phyloP scores from a whole-genome alignment of 2,329 filamentous ascomycete genomes.

The Microcyclospora pomicola region DNA sequence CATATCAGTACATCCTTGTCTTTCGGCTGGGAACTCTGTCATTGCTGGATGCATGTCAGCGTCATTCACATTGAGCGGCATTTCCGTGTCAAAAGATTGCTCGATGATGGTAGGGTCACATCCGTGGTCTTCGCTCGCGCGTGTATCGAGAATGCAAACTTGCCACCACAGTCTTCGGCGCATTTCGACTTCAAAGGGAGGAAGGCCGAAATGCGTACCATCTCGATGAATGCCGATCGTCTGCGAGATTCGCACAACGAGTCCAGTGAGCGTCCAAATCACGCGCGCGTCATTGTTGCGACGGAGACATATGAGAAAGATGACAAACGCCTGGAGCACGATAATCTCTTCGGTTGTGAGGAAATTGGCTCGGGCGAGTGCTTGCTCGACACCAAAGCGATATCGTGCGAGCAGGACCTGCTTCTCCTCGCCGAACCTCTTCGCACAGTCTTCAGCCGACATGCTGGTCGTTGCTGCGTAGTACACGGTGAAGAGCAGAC shows the following conservation, averaged over 20 bases:
- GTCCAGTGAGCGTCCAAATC: constrained; percentile 46
- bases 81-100: constrained; percentile 46
- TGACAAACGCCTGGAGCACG: constrained; percentile 47
- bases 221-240: constrained; percentile 48
- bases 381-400: constrained; percentile 50
- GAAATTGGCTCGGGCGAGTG: constrained; percentile 48
- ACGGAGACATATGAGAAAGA: constrained; percentile 46
- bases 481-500: constrained; percentile 49
- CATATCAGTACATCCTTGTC: constrained; percentile 44
- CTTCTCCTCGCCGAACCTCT: constrained; percentile 39
- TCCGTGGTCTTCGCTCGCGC: constrained; percentile 50
- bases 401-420: constrained; percentile 38
- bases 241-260: constrained; percentile 45
- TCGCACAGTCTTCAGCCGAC: constrained; percentile 32
- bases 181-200: constrained; percentile 48
- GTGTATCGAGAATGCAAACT: constrained; percentile 43
- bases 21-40: constrained; percentile 33
- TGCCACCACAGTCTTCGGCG: constrained; percentile 48
- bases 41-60: constrained; percentile 37
- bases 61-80: constrained; percentile 46
- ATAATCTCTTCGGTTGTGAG: constrained; percentile 48
- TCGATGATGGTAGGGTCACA: constrained; percentile 46
- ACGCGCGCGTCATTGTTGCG: constrained; percentile 37
- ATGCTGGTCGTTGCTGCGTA: constrained; percentile 43
- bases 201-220: constrained; percentile 39